A percentile compares a stretch with the other conserved stretches of the same genome.
Conservation (phyloP, 2,329 filamentous ascomycete species). For the Colletotrichum tropicale region DNA sequence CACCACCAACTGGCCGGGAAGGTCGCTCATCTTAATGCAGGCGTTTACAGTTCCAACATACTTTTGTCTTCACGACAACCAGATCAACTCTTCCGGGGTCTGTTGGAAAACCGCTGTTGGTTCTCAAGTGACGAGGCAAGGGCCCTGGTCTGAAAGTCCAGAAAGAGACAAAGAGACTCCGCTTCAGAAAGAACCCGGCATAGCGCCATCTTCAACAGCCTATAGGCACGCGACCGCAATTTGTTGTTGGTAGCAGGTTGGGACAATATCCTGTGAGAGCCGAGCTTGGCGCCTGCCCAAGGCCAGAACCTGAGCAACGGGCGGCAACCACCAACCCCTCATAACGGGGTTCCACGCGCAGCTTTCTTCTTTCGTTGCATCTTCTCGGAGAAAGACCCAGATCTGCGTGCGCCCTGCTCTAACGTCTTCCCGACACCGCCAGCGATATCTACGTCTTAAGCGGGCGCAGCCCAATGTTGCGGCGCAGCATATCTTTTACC, state of each 20-base stretch:
- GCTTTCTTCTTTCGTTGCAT: background rate
- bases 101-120: background rate
- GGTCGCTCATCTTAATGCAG: background rate
- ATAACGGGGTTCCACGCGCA: background rate
- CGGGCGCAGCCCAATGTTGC: background rate
- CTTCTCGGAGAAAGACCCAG: background rate
- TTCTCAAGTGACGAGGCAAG: background rate
- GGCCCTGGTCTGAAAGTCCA: background rate
- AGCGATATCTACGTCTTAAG: background rate
- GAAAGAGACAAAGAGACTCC: background rate
- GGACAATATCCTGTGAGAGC: background rate
- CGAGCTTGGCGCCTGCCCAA: background rate
- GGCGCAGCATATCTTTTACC: background rate
- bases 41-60: background rate
- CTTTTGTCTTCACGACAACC: background rate
- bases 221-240: background rate
- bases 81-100: background rate
- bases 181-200: background rate
- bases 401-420: background rate
- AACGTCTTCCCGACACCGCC: background rate
- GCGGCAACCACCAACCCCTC: background rate
- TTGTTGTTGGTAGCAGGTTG: background rate
- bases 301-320: background rate
- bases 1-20: background rate
- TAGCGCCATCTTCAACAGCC: background rate